Evolutionary conservation across 2,329 filamentous ascomycete species (phyloP), one percentile per base, ranked within the genome.

Genomic region (Sporothrix brunneoviolacea): DNA sequence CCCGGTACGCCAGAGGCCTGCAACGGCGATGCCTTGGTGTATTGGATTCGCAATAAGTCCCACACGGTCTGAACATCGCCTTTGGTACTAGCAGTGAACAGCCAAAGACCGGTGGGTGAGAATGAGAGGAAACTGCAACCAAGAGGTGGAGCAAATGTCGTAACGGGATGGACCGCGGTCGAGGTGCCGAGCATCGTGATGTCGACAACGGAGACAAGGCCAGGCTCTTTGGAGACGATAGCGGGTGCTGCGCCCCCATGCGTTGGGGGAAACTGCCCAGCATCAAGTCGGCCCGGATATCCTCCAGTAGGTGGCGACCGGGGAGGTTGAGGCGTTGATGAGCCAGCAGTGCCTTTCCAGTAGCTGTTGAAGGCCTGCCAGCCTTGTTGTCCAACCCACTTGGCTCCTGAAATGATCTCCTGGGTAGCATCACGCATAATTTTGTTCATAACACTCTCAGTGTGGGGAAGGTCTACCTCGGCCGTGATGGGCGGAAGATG

Each of bases 41-140:
- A 70, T 61, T 83, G 81, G 41, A 81, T 73, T 36, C 76, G 76
- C 68, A 88, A 79, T 51, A 93, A 67, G 63, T 91, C 87, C 88
- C 88, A 93, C 1, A 91, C 80, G 8, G 82, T 86, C 61, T 90
- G 85, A 6, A 88, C 77, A 61, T 94, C 88, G n/a, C 88, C 88
- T 64, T 90, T 91, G 61, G 77, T 85, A 65, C 86, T 91, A 7
- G 86, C 85, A 0, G 86, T 90, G 66, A 93, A 84, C 10, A 94
- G 72, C 46, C 80, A 80, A 22, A 91, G 66, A 0, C 86, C 87
- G 7, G 79, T 81, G 0, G 87, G 86, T 2, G 87, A 83, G 56
- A 94, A 86, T 0, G 86, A 90, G 28, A 93, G 63, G 62, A 87
- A 90, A 62, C 87, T 91, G 65, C 87, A 91, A 8, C 88, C 88